These are phyloP conservation scores for Verticillium dahliae DNA, from an alignment of 2,329 filamentous ascomycete genomes.

Conservation along the genomic window DNA sequence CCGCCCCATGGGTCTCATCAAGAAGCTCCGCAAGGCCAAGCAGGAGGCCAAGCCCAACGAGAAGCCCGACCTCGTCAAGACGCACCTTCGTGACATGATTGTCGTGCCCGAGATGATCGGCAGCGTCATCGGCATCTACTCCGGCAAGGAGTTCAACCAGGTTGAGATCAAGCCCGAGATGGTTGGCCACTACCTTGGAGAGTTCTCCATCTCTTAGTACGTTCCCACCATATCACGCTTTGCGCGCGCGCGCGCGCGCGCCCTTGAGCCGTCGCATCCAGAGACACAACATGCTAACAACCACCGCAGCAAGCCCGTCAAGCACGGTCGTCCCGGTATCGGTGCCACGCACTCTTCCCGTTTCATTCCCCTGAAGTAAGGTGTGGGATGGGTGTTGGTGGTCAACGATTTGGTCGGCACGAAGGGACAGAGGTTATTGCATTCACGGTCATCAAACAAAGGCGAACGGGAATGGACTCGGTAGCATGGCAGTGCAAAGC, in stretches of 20 bases:
- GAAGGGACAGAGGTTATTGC: slow-evolving; percentile 39
- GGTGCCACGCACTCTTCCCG: slow-evolving; percentile 99
- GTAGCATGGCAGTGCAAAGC: slow-evolving; percentile 29
- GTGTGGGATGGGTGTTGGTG: slow-evolving; percentile 31
- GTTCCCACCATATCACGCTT: slow-evolving; percentile 30
- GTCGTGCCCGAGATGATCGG: slow-evolving; percentile 99
- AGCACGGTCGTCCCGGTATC: slow-evolving; percentile 99
- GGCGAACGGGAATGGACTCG: slow-evolving; percentile 53
- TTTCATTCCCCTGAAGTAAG: slow-evolving; percentile 99
- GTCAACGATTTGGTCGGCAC: not conserved
- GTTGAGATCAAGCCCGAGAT: slow-evolving; percentile 99
- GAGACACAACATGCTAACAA: slow-evolving; percentile 38
- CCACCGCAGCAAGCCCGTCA: slow-evolving; percentile 83
- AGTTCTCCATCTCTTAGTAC: slow-evolving; percentile 99
- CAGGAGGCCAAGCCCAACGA: slow-evolving; percentile 98
- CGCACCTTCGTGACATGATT: slow-evolving; percentile 99
- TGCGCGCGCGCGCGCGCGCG: not conserved
- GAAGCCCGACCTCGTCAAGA: slow-evolving; percentile 99
- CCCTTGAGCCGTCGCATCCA: no score
- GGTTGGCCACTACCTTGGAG: slow-evolving; percentile 98
- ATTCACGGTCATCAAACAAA: slow-evolving; percentile 45
- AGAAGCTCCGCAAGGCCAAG: slow-evolving; percentile 99
- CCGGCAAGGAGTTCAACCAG: slow-evolving; percentile 99
- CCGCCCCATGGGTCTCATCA: slow-evolving; percentile 99
- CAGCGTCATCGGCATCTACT: slow-evolving; percentile 98